Percentiles rank a stretch among this genome's conserved stretches.
Conservation (phyloP, 441 rosid species). For the Euphorbia schlechtendalii region DNA sequence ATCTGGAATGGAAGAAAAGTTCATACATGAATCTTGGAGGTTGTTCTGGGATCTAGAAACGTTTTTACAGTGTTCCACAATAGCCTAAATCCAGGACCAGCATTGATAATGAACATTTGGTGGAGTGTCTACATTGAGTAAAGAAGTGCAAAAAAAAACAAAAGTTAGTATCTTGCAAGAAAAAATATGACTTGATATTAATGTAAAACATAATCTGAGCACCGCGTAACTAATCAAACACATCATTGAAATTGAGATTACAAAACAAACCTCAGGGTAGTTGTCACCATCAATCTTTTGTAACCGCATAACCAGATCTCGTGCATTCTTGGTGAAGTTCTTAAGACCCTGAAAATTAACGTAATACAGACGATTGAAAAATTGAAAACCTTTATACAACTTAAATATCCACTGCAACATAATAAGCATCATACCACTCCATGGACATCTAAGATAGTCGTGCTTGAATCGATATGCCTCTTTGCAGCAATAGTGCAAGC, state of each 20-base stretch:
- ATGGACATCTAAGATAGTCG: conserved; percentile 95
- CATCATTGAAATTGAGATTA: neutral
- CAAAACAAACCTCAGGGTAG: conserved; percentile 74
- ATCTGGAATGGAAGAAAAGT: conserved; percentile 6
- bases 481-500: conserved; percentile 91
- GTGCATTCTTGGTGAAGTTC: conserved; percentile 84
- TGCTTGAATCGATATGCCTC: conserved; percentile 92
- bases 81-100: conserved; percentile 95
- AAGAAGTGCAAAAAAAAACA: conserved; percentile 3
- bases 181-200: conserved; percentile 5
- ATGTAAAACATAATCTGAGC: neutral
- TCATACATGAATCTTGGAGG: conserved; percentile 89
- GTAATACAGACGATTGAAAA: conserved; percentile 9
- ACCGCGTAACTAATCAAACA: neutral
- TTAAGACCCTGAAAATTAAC: conserved; percentile 60
- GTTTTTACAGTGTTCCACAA: conserved; percentile 87
- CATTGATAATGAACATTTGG: conserved; percentile 97
- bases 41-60: conserved; percentile 94
- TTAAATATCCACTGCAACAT: conserved; percentile 13
- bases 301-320: conserved; percentile 82
- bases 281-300: conserved; percentile 96
- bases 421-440: conserved; percentile 65
- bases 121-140: conserved; percentile 63
- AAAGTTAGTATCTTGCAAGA: neutral
- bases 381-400: conserved; percentile 8